Percentiles rank a stretch among this genome's conserved stretches.
Conservation (phyloP, 768 basidiomycete genomes). For the Panaeolus cyanescens region DNA sequence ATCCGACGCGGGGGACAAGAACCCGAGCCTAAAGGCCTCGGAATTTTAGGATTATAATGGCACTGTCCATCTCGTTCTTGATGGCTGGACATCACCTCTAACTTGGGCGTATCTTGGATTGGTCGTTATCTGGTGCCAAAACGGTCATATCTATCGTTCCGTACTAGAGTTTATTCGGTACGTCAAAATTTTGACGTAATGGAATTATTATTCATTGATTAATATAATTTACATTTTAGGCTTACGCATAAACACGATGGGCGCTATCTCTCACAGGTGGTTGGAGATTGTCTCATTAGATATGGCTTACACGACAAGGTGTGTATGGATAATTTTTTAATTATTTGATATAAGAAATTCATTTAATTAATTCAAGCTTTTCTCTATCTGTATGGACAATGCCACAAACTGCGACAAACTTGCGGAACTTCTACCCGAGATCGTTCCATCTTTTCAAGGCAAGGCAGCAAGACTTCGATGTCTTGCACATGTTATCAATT, state of each 20-base stretch:
- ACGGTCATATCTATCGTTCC: conserved; percentile 26
- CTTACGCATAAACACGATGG: conserved; percentile 28
- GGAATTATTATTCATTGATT: background rate
- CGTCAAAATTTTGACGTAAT: background rate
- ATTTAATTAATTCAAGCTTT: conserved; percentile 20
- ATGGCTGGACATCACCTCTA: conserved; percentile 36
- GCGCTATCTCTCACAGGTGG: conserved; percentile 25
- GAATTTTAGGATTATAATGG: conserved; percentile 13
- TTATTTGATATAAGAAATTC: background rate
- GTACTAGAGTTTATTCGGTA: conserved; percentile 36
- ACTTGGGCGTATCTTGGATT: conserved; percentile 29
- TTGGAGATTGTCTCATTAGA: conserved; percentile 23
- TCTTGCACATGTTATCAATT: conserved; percentile 32
- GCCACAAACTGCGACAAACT: conserved; percentile 30
- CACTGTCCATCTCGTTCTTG: conserved; percentile 30
- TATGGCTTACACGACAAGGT: conserved; percentile 29
- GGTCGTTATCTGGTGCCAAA: conserved; percentile 27
- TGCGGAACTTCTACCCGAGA: conserved; percentile 16
- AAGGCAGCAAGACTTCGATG: conserved; percentile 19
- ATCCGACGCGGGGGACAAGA: too few species aligned
- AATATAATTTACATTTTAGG: conserved; percentile 14
- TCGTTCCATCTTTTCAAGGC: conserved; percentile 25
- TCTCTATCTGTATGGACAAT: conserved; percentile 32
- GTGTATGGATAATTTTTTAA: conserved; percentile 1
- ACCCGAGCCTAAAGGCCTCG: too few species aligned